Evolutionary conservation across 2,329 filamentous ascomycete genomes (phyloP), one percentile per base, ranked within the genome.

Genomic region (Phoma sp.): DNA sequence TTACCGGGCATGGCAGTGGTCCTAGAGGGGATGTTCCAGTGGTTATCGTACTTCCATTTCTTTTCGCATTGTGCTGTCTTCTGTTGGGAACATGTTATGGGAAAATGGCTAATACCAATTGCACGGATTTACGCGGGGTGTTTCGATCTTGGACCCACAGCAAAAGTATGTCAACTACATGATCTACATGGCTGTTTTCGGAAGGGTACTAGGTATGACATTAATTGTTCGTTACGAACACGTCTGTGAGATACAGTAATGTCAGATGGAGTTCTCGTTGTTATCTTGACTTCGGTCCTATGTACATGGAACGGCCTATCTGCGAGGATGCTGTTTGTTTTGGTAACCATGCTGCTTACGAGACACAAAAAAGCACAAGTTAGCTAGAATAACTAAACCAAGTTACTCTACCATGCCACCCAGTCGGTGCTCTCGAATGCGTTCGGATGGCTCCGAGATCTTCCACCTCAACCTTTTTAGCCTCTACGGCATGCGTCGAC

Each of bases 111-210:
- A 44, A 57, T 52, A 54, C 50, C 46, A 35, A 24, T 36, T 31
- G 43, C 12, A 39, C 25, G 54, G 43, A 44, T 47, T 51, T 48
- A 51, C 43, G 48, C 31, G 21, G 35, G 27, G 38, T 57, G 37
- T 43, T 53, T 57, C 39, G 43, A 52, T 55, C 32, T 50, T 55
- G 46, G 47, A 27, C 36, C 21, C 37, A 21, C 46, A 55, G 54
- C 43, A 57, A 52, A 57, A 57, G 54, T 57, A 52, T 48, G 48
- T 43, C 48, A 51, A 22, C 38, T 48, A 48, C 27, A 48, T 19
- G 37, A 55, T 57, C 44, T 44, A 52, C 43, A 46, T 43, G 43
- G 43, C 39, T 51, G 35, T 44, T 39, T 41, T 57, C 31, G 36
- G 31, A 36, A 38, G 32, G 21, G 43, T 43, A 24, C 21, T 19